phyloP scores from a whole-genome alignment of 2,329 filamentous ascomycete genomes.

The Sphaceloma murrayae region DNA sequence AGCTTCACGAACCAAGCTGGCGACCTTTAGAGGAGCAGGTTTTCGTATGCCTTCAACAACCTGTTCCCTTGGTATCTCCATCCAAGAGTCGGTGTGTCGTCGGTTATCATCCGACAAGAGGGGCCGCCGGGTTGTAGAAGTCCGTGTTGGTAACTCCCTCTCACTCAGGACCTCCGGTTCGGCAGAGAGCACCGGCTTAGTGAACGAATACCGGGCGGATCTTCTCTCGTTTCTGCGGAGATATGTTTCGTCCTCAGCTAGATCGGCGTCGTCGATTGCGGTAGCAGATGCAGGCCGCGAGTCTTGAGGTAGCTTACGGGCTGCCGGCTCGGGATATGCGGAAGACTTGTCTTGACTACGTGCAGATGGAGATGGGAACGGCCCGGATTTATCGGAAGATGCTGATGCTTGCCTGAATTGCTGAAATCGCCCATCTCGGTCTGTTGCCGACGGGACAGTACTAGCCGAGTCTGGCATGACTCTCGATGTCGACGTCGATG shows the following conservation, averaged over 20 bases:
- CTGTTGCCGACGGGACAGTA: conserved; percentile 32
- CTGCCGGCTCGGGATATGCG: conserved; percentile 16
- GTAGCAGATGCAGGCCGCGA: conserved; percentile 17
- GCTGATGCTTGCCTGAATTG: background rate
- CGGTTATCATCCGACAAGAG: conserved; percentile 13
- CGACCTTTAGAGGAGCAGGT: conserved; percentile 14
- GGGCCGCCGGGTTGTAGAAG: conserved; percentile 5
- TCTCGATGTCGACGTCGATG: conserved; percentile 32
- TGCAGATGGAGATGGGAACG: conserved; percentile 20
- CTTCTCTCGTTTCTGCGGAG: conserved; percentile 27
- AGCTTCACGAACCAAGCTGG: conserved; percentile 6
- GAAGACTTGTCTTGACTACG: conserved; percentile 26
- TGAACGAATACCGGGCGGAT: conserved; percentile 33
- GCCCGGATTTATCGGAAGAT: background rate
- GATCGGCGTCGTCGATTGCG: conserved; percentile 28
- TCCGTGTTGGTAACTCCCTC: conserved; percentile 23
- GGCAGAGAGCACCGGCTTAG: conserved; percentile 7
- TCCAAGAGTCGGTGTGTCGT: conserved; percentile 11
- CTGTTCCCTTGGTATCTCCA: conserved; percentile 9
- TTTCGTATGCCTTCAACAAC: conserved; percentile 6
- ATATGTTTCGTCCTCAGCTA: conserved; percentile 25
- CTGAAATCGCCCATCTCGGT: background rate
- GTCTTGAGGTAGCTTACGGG: background rate
- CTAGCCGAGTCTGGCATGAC: conserved; percentile 37
- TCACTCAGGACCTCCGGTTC: conserved; percentile 22